phyloP scores from a whole-genome alignment of 441 rosid species.

The Corymbia calophylla region DNA sequence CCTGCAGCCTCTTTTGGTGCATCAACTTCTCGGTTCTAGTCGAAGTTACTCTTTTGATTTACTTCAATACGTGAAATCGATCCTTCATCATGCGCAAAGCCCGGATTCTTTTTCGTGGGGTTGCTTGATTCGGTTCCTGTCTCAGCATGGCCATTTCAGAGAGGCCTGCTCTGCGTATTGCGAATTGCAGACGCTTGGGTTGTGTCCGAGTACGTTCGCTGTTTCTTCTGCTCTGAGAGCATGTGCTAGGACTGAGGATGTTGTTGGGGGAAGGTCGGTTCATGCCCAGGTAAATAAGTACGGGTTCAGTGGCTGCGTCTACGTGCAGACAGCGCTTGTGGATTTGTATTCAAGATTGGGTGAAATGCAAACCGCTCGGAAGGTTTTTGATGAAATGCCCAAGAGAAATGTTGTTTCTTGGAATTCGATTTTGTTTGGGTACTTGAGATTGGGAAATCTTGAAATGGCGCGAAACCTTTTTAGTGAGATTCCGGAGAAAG shows the following conservation, averaged over 20 bases:
- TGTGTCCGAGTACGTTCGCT: conserved; percentile 44
- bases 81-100: conserved; percentile 21
- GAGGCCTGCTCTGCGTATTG: conserved; percentile 36
- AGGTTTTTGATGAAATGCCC: conserved; percentile 29
- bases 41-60: conserved; percentile 24
- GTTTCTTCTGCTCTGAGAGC: conserved; percentile 52
- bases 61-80: conserved; percentile 23
- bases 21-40: conserved; percentile 29
- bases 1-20: conserved; percentile 36
- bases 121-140: conserved; percentile 41
- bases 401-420: conserved; percentile 44
- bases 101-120: conserved; percentile 59
- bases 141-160: conserved; percentile 43
- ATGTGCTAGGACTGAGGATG: conserved; percentile 31
- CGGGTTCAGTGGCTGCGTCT: conserved; percentile 50
- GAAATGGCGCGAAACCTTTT: conserved; percentile 34
- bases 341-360: conserved; percentile 44
- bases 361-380: conserved; percentile 24
- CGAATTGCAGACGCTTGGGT: conserved; percentile 36
- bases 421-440: conserved; percentile 56
- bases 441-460: conserved; percentile 27
- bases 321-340: conserved; percentile 54
- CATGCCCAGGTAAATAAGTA: conserved; percentile 41
- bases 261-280: conserved; percentile 25
- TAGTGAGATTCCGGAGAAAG: conserved; percentile 34